Base-by-base conservation (phyloP, 2,329 filamentous ascomycete species). In the Periglandula ipomoeae region DNA sequence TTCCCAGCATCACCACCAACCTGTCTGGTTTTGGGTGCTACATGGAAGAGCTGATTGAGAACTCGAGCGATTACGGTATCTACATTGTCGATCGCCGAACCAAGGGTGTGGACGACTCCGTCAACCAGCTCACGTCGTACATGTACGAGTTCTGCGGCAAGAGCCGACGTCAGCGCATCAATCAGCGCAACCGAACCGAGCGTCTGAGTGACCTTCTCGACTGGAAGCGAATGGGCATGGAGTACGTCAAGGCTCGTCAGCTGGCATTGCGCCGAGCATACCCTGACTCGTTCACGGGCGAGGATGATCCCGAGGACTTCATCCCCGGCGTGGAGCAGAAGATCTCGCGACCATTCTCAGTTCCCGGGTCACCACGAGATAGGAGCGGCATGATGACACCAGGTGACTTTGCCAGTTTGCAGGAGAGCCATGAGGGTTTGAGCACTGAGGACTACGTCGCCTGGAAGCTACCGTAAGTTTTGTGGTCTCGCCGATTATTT, bases 181-280 rank as follows among this genome's bases (percentile, higher is more conserved):
- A 98, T 76, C 93, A 97, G 73, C 82, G 93, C 44, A 98, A 98
- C 70, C 82, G 93, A 48, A 98, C 93, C 0, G 93, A 98, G 74
- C 82, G 93, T 43, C 73, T 98, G 48, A 95, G 89, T 61, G 93
- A 98, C 65, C 75, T 98, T 52, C 77, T 98, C 37, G 93, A 98
- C 70, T 98, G 93, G 93, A 97, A 97, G 78, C 81, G 93, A 44
- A 98, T 98, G 93, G 93, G 93, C 20, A 85, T 97, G 84, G 93
- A 98, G 70, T 98, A 98, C 63, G 89, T 96, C 70, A 98, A 97
- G 75, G 93, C 93, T 30, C 82, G 93, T 44, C 93, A 97, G 67
- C 70, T 98, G 61, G 93, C 93, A 22, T 74, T 98, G 54, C 79
- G 93, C 60, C 81, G 93, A 67, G 93, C 93, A 19, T 98, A 97